Evolutionary conservation across 2,329 filamentous ascomycete species (phyloP).

Genomic region (Pezicula neosporulosa): DNA sequence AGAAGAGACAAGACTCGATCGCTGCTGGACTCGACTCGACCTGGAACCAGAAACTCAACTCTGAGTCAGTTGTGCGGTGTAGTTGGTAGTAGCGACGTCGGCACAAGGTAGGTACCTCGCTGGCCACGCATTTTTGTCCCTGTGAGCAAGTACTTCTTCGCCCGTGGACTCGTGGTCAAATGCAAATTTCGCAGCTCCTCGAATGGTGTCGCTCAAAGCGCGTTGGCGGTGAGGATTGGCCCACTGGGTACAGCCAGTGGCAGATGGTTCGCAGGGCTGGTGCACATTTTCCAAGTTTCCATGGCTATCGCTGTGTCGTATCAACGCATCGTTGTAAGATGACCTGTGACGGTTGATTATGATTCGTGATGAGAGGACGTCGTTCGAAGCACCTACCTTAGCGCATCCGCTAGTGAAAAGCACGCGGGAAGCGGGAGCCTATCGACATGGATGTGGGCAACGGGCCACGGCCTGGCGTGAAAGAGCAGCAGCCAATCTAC

Average conservation of each 20-base stretch:
- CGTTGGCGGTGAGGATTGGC: constrained; percentile 29
- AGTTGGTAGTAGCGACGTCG: background rate
- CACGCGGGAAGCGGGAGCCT: constrained; percentile 10
- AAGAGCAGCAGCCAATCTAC: constrained; percentile 5
- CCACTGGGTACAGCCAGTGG: constrained; percentile 12
- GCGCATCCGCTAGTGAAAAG: constrained; percentile 1
- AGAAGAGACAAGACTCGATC: background rate
- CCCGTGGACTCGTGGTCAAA: constrained; percentile 1
- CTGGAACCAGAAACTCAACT: background rate
- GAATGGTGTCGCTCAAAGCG: constrained; percentile 21
- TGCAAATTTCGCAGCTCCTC: constrained; percentile 17
- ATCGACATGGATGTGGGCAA: background rate
- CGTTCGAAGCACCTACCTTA: background rate
- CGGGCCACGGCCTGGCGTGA: background rate
- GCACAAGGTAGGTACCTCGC: too few relatives aligned
- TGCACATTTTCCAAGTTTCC: too few relatives aligned
- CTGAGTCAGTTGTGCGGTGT: background rate
- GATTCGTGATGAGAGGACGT: background rate
- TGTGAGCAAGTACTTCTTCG: background rate
- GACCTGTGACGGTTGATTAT: too few relatives aligned
- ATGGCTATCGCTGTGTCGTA: too few relatives aligned
- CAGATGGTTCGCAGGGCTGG: background rate
- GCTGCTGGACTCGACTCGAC: background rate
- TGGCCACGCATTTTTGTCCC: background rate
- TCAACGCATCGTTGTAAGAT: too few relatives aligned